Percentiles rank a stretch among this genome's conserved stretches.
phyloP scores from a whole-genome alignment of 768 basidiomycete species.

The Nidula microcarpa region DNA sequence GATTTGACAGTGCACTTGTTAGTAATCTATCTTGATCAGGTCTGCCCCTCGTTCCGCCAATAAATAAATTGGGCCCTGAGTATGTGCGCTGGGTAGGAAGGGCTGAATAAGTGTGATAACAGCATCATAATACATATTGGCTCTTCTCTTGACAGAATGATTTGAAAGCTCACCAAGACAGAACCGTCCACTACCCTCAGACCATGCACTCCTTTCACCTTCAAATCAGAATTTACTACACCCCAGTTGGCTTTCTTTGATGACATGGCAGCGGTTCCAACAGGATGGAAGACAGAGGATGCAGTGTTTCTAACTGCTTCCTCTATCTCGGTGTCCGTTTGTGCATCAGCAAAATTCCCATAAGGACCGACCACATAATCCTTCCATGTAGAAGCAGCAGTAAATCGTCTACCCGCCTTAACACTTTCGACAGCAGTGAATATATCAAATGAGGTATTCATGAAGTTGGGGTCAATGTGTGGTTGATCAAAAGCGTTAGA shows the following conservation, averaged over 20 bases:
- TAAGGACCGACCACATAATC: constrained; percentile 21
- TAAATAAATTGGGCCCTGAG: constrained; percentile 20
- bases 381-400: constrained; percentile 17
- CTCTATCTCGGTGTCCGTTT: constrained; percentile 17
- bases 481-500: constrained; percentile 43
- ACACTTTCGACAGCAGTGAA: constrained; percentile 19
- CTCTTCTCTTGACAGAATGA: neutral
- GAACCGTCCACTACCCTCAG: constrained; percentile 27
- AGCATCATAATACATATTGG: neutral
- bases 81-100: constrained; percentile 16
- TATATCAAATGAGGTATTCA: constrained; percentile 26
- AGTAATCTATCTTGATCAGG: constrained; percentile 12
- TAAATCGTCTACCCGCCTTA: constrained; percentile 16
- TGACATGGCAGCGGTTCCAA: constrained; percentile 18
- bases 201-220: constrained; percentile 19
- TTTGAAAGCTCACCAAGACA: constrained; percentile 12
- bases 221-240: constrained; percentile 22
- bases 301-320: constrained; percentile 7
- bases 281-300: constrained; percentile 16
- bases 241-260: constrained; percentile 11
- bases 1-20: too few species aligned
- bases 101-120: constrained; percentile 5
- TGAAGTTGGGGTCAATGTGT: constrained; percentile 46
- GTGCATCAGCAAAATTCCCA: constrained; percentile 12
- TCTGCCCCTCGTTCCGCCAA: constrained; percentile 23